Conservation (phyloP, 2,329 filamentous ascomycete genomes). For the Talaromyces marneffei region DNA sequence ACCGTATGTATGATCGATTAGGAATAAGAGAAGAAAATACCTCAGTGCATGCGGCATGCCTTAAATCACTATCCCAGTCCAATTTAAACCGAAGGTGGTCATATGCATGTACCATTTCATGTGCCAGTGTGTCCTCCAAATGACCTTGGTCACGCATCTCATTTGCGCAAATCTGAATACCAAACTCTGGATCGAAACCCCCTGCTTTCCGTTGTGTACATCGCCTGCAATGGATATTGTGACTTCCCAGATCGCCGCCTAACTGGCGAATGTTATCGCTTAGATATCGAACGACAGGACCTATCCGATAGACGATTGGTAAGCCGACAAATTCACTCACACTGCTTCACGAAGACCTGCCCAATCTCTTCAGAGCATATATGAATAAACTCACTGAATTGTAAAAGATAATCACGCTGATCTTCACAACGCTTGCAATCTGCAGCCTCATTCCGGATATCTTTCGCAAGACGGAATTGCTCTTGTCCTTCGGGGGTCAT, state of each 20-base stretch:
- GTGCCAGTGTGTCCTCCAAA: constrained; percentile 86
- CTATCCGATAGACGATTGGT: constrained; percentile 22
- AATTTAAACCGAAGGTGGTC: constrained; percentile 90
- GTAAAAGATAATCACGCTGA: constrained; percentile 75
- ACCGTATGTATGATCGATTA: neutral
- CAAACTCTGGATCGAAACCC: constrained; percentile 79
- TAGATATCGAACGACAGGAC: constrained; percentile 81
- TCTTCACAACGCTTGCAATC: constrained; percentile 79
- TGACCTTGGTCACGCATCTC: constrained; percentile 73
- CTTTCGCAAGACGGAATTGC: constrained; percentile 72
- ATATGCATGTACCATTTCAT: constrained; percentile 98
- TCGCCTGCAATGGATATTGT: constrained; percentile 75
- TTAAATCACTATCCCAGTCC: constrained; percentile 71
- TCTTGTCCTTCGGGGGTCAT: constrained; percentile 64
- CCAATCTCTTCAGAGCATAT: neutral
- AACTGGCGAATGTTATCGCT: constrained; percentile 72
- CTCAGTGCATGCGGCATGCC: constrained; percentile 91
- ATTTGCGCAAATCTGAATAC: constrained; percentile 90
- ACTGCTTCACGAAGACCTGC: neutral
- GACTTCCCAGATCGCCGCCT: constrained; percentile 65
- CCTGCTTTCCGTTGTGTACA: constrained; percentile 70
- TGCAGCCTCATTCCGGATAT: constrained; percentile 65
- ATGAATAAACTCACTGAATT: constrained; percentile 52
- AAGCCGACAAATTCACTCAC: constrained; percentile 10
- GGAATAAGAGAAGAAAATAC: constrained; percentile 41